Evolutionary conservation across 257 asterid genomes (phyloP).

Genomic region (Linderniella brevidens): DNA sequence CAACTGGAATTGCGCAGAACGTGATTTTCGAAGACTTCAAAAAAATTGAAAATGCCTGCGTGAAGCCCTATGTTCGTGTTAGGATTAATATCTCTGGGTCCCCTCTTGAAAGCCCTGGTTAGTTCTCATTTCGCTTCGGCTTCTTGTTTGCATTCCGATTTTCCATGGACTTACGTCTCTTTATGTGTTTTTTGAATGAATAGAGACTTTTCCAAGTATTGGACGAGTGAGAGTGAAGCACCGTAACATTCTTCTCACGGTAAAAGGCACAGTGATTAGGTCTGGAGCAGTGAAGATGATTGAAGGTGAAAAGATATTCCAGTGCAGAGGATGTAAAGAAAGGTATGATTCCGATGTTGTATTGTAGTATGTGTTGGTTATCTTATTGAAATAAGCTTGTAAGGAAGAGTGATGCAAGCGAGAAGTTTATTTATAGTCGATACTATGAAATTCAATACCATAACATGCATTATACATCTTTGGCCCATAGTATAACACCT

Average conservation of each 20-base stretch:
- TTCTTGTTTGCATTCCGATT: slow-evolving; percentile 4
- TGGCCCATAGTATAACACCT: too few species aligned
- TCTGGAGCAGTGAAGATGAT: slow-evolving; percentile 95
- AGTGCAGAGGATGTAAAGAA: slow-evolving; percentile 77
- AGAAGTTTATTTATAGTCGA: background rate
- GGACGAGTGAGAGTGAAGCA: slow-evolving; percentile 89
- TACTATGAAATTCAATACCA: background rate
- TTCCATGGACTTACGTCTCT: background rate
- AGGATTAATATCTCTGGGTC: slow-evolving; percentile 75
- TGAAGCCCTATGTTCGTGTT: slow-evolving; percentile 57
- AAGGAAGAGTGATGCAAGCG: background rate
- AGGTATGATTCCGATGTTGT: slow-evolving; percentile 35
- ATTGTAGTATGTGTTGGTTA: background rate
- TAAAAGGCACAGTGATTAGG: slow-evolving; percentile 91
- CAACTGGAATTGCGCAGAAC: slow-evolving; percentile 25
- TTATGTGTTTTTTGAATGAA: slow-evolving; percentile 4
- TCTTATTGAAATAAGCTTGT: background rate
- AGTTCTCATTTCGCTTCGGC: slow-evolving; percentile 11
- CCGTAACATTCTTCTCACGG: slow-evolving; percentile 81
- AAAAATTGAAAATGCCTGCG: slow-evolving; percentile 41
- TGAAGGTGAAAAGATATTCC: slow-evolving; percentile 80
- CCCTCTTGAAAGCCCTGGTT: slow-evolving; percentile 94
- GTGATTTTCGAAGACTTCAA: slow-evolving; percentile 48
- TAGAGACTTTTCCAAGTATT: slow-evolving; percentile 94
- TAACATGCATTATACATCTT: too few species aligned